These are phyloP conservation scores for Termitomyces sp. DNA, from an alignment of 768 basidiomycete species.

Conservation along the genomic window DNA sequence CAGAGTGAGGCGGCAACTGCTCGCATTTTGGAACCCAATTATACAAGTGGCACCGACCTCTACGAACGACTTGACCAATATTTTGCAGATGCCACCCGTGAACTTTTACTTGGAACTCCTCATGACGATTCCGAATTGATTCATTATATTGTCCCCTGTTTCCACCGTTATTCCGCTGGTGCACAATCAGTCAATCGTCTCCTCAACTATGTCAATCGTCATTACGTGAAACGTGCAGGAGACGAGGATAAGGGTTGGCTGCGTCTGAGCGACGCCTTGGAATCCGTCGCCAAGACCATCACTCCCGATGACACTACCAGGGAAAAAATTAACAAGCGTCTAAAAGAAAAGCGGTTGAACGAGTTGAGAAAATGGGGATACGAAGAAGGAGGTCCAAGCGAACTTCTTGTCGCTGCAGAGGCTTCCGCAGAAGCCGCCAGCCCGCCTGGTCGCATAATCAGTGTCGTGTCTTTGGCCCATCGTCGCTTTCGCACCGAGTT, in stretches of 20 bases:
- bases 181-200: slow-evolving; percentile 66
- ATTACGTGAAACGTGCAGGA: slow-evolving; percentile 69
- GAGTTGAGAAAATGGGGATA: slow-evolving; percentile 75
- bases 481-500: slow-evolving; percentile 70
- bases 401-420: slow-evolving; percentile 51
- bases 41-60: slow-evolving; percentile 56
- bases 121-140: slow-evolving; percentile 62
- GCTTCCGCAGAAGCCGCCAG: slow-evolving; percentile 74
- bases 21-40: slow-evolving; percentile 21
- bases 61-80: slow-evolving; percentile 73
- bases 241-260: slow-evolving; percentile 82
- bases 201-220: slow-evolving; percentile 74
- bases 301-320: slow-evolving; percentile 47
- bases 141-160: slow-evolving; percentile 66
- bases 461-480: slow-evolving; percentile 57
- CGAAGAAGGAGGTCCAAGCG: slow-evolving; percentile 40
- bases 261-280: slow-evolving; percentile 57
- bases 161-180: slow-evolving; percentile 65
- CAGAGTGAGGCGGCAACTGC: slow-evolving; percentile 40
- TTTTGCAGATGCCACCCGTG: slow-evolving; percentile 54
- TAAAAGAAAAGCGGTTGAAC: slow-evolving; percentile 52
- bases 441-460: slow-evolving; percentile 57
- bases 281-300: slow-evolving; percentile 50
- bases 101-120: slow-evolving; percentile 57
- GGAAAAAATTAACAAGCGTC: slow-evolving; percentile 50